Base-by-base conservation (phyloP, 371 early-diverging fungal genomes). In the Nematocida sp. region DNA sequence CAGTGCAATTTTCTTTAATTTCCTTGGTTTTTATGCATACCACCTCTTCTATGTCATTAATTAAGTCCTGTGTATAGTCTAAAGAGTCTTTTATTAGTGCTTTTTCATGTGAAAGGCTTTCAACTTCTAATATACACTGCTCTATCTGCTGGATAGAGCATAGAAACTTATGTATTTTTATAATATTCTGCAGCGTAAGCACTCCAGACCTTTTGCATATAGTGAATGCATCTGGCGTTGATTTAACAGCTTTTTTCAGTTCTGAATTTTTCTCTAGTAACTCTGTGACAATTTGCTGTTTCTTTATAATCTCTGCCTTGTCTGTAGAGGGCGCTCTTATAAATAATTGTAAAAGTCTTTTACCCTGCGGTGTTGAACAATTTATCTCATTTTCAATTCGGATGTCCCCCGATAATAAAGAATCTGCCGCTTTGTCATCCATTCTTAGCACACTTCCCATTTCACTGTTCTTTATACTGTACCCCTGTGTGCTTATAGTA, bases 351-450 rank as follows among this genome's bases (percentile, higher is more conserved):
- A 88, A 76, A 3, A 85, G 72, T 62, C 88, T 66, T 62, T 75
- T 71, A 5, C 88, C 88, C 76, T 88, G 87, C 9, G 62, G 47
- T 20, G 85, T 88, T 5, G 23, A 5, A 56, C 72, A 82, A 13
- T 73, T 82, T n/a, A 58, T 74, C n/a, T 83, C 62, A 13, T 70
- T 58, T 33, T 74, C 61, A 23, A 78, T 50, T 25, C 50, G 72
- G 3, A 83, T 66, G 11, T 81, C 83, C 60, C 67, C 80, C 7
- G 61, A 61, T 52, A 82, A 25, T 3, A 84, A 62, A 33, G 58
- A 45, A 9, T 58, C 46, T 62, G 72, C 56, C 20, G 20, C 72
- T 47, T 44, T 33, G 6, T 56, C 45, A 52, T 72, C 46, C 73
- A 70, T 82, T 27, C 60, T 47, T 62, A 84, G 18, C 20, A 46